Percentiles rank a stretch among this genome's conserved stretches.
Evolutionary conservation across 2,329 filamentous ascomycete species (phyloP).

Genomic region (Ophiocordyceps camponoti-leonardi): DNA sequence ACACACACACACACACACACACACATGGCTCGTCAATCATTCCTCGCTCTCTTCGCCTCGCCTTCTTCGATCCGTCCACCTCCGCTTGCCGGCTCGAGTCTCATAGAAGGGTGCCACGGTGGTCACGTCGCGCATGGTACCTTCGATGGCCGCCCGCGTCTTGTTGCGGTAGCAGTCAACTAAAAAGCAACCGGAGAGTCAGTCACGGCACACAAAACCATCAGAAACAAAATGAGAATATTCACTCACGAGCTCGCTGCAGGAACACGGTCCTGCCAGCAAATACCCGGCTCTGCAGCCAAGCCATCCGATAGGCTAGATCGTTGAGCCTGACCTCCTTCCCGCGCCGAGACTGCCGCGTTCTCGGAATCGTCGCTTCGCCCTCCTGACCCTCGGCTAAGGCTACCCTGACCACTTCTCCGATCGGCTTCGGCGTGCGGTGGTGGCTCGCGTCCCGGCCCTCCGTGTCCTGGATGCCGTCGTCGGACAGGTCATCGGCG

Average conservation of each 20-base stretch:
- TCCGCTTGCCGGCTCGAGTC: conserved; percentile 70
- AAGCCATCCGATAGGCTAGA: conserved; percentile 86
- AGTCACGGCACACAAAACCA: no score
- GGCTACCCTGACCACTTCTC: conserved; percentile 41
- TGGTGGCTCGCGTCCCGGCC: conserved; percentile 23
- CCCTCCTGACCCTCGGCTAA: conserved; percentile 51
- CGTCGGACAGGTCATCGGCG: conserved; percentile 43
- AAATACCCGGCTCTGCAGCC: conserved; percentile 88
- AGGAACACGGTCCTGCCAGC: conserved; percentile 73
- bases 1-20: no score
- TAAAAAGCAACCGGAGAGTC: conserved; percentile 16
- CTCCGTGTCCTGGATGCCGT: conserved; percentile 33
- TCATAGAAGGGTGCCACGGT: conserved; percentile 73
- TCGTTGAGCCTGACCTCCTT: conserved; percentile 90
- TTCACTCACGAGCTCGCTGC: conserved; percentile 69
- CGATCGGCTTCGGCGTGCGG: conserved; percentile 13
- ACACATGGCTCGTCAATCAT: conserved; percentile 4
- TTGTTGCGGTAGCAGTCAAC: conserved; percentile 93
- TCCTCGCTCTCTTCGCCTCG: conserved; percentile 13
- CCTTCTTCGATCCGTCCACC: conserved; percentile 44
- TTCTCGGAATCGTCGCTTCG: conserved; percentile 58
- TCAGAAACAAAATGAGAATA: no score
- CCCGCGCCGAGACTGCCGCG: conserved; percentile 49
- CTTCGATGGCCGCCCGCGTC: conserved; percentile 67
- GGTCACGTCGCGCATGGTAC: conserved; percentile 56